Evolutionary conservation across 2,329 filamentous ascomycete species (phyloP).

Genomic region (Fusarium goolgardi): DNA sequence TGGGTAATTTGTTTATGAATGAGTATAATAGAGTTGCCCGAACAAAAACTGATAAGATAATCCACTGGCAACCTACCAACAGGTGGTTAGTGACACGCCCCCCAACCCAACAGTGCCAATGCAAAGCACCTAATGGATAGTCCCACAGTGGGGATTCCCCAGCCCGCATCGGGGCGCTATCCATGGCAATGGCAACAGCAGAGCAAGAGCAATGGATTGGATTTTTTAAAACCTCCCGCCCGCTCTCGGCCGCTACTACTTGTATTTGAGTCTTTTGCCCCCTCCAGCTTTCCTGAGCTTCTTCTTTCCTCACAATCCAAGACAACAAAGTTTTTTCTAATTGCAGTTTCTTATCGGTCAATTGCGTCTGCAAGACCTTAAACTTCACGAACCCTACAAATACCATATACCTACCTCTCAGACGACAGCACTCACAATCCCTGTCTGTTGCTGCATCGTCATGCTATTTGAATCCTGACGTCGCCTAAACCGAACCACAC

Average conservation of each 20-base stretch:
- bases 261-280: constrained; percentile 39
- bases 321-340: background rate
- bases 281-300: constrained; percentile 32
- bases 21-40: background rate
- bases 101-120: constrained; percentile 9
- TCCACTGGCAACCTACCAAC: background rate
- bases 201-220: constrained; percentile 14
- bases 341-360: constrained; percentile 42
- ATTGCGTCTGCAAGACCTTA: constrained; percentile 31
- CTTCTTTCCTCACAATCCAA: constrained; percentile 3
- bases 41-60: background rate
- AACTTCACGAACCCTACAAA: background rate
- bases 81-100: constrained; percentile 23
- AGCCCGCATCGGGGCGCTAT: constrained; percentile 38
- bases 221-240: constrained; percentile 47
- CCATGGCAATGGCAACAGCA: constrained; percentile 17
- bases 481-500: constrained; percentile 14
- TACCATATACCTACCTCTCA: background rate
- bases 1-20: background rate
- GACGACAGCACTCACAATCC: constrained; percentile 12
- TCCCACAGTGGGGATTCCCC: constrained; percentile 36
- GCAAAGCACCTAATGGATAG: constrained; percentile 15
- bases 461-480: constrained; percentile 45
- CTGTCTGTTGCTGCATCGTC: constrained; percentile 31
- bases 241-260: constrained; percentile 33